These are phyloP conservation scores for Achlya hypogyna DNA, from an alignment of 352 stramenopile species.

Conservation along the genomic window DNA sequence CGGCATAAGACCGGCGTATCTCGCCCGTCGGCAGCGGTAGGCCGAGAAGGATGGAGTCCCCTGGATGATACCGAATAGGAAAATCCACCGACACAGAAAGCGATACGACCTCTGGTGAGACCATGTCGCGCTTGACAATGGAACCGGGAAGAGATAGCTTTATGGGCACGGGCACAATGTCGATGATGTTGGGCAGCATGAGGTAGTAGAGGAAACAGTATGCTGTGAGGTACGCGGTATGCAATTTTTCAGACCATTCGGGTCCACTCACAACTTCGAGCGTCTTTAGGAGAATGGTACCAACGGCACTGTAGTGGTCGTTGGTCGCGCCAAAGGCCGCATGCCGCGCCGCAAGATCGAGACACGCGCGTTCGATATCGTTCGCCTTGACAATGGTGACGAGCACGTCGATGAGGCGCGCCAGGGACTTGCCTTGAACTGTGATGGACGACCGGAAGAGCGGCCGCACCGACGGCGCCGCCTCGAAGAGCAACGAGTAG, in stretches of 20 bases:
- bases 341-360: constrained; percentile 7
- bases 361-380: background rate
- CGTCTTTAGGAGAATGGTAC: constrained; percentile 13
- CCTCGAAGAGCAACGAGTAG: constrained; percentile 11
- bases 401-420: background rate
- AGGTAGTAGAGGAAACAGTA: constrained; percentile 18
- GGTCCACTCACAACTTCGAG: constrained; percentile 7
- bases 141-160: background rate
- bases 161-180: background rate
- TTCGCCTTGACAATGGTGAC: background rate
- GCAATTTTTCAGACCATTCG: background rate
- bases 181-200: constrained; percentile 13
- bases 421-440: constrained; percentile 13
- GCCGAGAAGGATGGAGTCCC: constrained; percentile 1
- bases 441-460: constrained; percentile 16
- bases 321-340: background rate
- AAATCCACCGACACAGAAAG: constrained; percentile 4
- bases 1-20: background rate
- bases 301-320: constrained; percentile 5
- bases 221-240: constrained; percentile 14
- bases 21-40: background rate
- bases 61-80: constrained; percentile 6
- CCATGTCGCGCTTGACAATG: background rate
- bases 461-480: background rate
- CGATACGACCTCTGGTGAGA: background rate